Percentiles rank a stretch among this genome's conserved stretches.
Evolutionary conservation across 352 stramenopile species (phyloP).

Genomic region (Paralagenidium karlingii): DNA sequence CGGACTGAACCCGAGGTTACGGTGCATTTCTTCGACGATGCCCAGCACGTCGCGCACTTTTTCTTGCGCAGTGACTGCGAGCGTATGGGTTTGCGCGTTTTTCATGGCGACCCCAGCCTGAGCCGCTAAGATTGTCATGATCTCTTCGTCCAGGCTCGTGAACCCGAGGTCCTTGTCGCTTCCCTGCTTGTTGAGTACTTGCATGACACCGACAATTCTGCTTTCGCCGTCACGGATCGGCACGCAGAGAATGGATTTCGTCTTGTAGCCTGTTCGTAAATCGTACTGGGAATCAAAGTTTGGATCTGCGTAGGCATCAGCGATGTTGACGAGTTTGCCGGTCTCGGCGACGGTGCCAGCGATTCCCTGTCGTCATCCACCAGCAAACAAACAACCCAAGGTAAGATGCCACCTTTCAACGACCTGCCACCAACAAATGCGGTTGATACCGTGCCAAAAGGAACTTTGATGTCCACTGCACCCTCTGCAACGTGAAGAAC

Average conservation of each 20-base stretch:
- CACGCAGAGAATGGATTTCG: slow-evolving; percentile 84
- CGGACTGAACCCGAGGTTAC: slow-evolving; percentile 81
- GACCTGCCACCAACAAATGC: not conserved
- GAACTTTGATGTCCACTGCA: slow-evolving; percentile 73
- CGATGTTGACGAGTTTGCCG: slow-evolving; percentile 79
- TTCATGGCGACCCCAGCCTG: slow-evolving; percentile 79
- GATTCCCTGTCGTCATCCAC: slow-evolving; percentile 49
- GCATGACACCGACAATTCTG: slow-evolving; percentile 78
- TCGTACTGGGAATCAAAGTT: slow-evolving; percentile 90
- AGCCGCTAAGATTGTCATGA: slow-evolving; percentile 71
- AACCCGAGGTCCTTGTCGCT: slow-evolving; percentile 62
- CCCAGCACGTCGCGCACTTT: slow-evolving; percentile 70
- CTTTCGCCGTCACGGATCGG: slow-evolving; percentile 72
- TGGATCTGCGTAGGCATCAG: slow-evolving; percentile 86
- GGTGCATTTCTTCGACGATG: slow-evolving; percentile 86
- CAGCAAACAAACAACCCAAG: not conserved
- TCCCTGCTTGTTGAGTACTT: slow-evolving; percentile 81
- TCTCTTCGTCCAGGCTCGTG: slow-evolving; percentile 78
- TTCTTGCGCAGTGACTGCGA: slow-evolving; percentile 35
- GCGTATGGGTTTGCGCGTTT: slow-evolving; percentile 66
- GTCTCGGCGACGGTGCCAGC: slow-evolving; percentile 77
- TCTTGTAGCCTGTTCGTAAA: slow-evolving; percentile 85
- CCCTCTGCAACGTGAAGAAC: slow-evolving; percentile 81
- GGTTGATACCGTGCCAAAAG: slow-evolving; percentile 57
- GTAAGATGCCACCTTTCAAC: too few species aligned